Percentiles rank a stretch among this genome's conserved stretches.
Evolutionary conservation across 257 asterid species (phyloP).

Genomic region (Fraxinus pennsylvanica): DNA sequence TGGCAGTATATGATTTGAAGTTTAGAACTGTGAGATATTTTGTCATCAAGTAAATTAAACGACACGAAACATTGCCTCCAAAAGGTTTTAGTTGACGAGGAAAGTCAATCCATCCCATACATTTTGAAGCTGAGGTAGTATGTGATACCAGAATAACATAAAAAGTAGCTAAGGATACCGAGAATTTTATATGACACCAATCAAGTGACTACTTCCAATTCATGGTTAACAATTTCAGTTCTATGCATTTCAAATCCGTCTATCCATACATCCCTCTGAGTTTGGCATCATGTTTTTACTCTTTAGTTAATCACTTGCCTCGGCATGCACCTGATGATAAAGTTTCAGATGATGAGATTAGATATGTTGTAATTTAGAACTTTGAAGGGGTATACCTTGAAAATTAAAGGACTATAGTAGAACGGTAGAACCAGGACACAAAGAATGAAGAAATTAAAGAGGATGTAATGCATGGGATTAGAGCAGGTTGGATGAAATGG

Average conservation of each 20-base stretch:
- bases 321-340: background rate
- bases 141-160: background rate
- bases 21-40: background rate
- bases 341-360: background rate
- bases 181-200: background rate
- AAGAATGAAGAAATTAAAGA: background rate
- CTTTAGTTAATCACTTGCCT: slow-evolving; percentile 4
- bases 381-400: background rate
- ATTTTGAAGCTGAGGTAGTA: background rate
- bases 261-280: background rate
- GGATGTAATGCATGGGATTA: background rate
- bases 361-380: background rate
- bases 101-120: background rate
- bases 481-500: background rate
- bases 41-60: background rate
- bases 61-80: slow-evolving; percentile 15
- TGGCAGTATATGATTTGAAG: background rate
- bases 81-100: slow-evolving; percentile 11
- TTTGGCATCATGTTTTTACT: background rate
- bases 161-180: background rate
- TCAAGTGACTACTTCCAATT: slow-evolving; percentile 1
- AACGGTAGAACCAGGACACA: background rate
- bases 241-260: background rate
- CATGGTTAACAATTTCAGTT: background rate
- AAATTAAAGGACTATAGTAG: background rate